Evolutionary conservation across 257 asterid genomes (phyloP), one percentile per base, ranked within the genome.

Genomic region (Solanum phureja): DNA sequence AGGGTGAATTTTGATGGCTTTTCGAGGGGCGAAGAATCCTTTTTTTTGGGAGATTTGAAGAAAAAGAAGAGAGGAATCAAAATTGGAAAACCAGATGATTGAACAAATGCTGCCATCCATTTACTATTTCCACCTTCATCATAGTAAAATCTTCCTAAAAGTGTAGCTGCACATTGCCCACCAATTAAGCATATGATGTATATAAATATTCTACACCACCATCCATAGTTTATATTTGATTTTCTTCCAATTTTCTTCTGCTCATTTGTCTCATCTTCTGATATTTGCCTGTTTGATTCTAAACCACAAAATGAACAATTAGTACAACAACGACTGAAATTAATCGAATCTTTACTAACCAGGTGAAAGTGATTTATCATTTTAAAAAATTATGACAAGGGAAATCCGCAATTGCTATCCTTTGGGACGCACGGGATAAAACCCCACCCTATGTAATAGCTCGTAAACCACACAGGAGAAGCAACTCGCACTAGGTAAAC

Each of bases 71-170:
- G 86, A 11, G 91, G 93, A 42, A 90, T 49, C 16, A 91, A 18
- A 13, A 88, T 11, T 1, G 92, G 93, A 11, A 91, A 91, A 71
- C 91, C 93, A 38, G 90, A 89, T 27, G 92, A 85, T 73, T 88
- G 91, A 34, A 91, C 92, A 11, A 91, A 74, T n/a, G 93, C 90
- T 16, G 91, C 90, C 85, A 90, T 89, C 93, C 93, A 91, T 87
- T 87, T 91, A 84, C 93, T 91, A 86, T 91, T 90, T 11, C 93
- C 93, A 31, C 93, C 93, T 62, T 90, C 83, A 52, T 90, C 90
- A 84, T 71, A 91, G 88, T 90, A 91, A 29, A 90, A 58, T 40
- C 91, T 85, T 79, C 93, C 93, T 46, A 91, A n/a, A 44, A 90
- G 89, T 5, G 89, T 91, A 4, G 91, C 93, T 10, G 92, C 85